These are phyloP conservation scores for Hymenoscyphus repandus DNA, from an alignment of 2,329 filamentous ascomycete genomes.

Conservation along the genomic window DNA sequence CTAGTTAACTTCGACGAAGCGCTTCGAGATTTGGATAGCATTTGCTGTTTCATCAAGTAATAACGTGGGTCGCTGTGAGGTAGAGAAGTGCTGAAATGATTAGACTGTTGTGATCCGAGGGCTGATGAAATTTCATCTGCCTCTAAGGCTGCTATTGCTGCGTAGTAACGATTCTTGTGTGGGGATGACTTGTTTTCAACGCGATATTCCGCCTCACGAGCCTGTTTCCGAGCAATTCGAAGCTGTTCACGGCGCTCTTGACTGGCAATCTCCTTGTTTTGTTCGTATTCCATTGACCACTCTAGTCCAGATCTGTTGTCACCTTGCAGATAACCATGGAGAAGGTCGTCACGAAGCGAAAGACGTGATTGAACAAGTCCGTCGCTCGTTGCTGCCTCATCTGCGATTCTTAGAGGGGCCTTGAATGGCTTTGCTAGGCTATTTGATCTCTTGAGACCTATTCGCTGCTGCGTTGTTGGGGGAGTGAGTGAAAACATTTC, in stretches of 20 bases:
- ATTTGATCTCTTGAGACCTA: conserved; percentile 3
- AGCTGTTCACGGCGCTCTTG: conserved; percentile 26
- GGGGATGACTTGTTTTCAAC: conserved; percentile 17
- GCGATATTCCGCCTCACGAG: conserved; percentile 1
- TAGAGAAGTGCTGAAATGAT: conserved; percentile 19
- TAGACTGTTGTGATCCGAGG: conserved; percentile 2
- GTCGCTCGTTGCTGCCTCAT: conserved; percentile 4
- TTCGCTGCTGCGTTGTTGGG: conserved; percentile 6
- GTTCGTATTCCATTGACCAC: conserved; percentile 32
- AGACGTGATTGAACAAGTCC: conserved; percentile 19
- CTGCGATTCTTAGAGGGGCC: conserved; percentile 12
- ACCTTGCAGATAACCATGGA: background rate
- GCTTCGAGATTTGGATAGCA: conserved; percentile 13
- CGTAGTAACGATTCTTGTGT: conserved; percentile 29
- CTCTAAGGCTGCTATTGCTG: conserved; percentile 23
- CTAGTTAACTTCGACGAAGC: conserved; percentile 19
- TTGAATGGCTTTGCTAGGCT: conserved; percentile 23
- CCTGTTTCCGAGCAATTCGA: conserved; percentile 11
- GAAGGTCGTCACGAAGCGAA: background rate
- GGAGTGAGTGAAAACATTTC: conserved; percentile 13
- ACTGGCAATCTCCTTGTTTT: conserved; percentile 27
- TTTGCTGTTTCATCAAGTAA: conserved; percentile 29
- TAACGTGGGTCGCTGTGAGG: conserved; percentile 28
- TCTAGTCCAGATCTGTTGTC: conserved; percentile 20
- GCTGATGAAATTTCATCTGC: background rate